Base-by-base conservation (phyloP, 495 filamentous ascomycete species). In the Collariella sp. region DNA sequence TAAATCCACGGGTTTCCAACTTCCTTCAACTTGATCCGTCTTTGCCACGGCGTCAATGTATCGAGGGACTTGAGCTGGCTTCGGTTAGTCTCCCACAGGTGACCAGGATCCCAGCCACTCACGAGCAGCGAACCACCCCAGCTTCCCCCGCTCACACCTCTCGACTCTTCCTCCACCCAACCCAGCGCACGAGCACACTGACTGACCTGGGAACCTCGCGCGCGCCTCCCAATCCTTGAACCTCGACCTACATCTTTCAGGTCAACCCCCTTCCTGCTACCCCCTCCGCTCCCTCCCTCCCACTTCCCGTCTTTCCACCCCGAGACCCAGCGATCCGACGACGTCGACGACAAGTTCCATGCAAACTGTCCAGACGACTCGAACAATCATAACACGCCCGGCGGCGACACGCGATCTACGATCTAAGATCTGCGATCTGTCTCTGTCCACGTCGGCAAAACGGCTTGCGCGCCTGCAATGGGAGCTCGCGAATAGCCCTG, bases 31-130 rank as follows among this genome's bases (percentile, higher is more conserved):
- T 18, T 42, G 24, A 2, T 44, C 22, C 16, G 2, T 23, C 9
- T 60, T 63, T 56, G 65, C 65, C 62, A 67, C 62, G 62, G 64
- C 42, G 55, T 56, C 61, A 43, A 57, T 46, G 57, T 58, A 53
- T 50, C 41, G 42, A 57, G 51, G 22, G 47, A 43, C 42, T n/a
- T 51, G 56, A 26, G 44, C 49, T 58, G 63, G 39, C 54, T 59
- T 59, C 50, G 64, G 59, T 43, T 57, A 54, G 59, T 52, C 46
- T 60, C 23, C 35, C 58, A 39, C 40, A 4, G 12, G 9, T 13
- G 26, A 45, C 33, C 52, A 31, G 54, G 57, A 48, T 58, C 61
- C 57, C 39, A 59, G 59, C 62, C 64, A 60, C 55, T 64, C 56
- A 55, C 45, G 38, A 61, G 51, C 52, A 57, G 58, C 57, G 39